Evolutionary conservation across 2,329 filamentous ascomycete genomes (phyloP), one percentile per base, ranked within the genome.

Genomic region (Xylaria sp.): DNA sequence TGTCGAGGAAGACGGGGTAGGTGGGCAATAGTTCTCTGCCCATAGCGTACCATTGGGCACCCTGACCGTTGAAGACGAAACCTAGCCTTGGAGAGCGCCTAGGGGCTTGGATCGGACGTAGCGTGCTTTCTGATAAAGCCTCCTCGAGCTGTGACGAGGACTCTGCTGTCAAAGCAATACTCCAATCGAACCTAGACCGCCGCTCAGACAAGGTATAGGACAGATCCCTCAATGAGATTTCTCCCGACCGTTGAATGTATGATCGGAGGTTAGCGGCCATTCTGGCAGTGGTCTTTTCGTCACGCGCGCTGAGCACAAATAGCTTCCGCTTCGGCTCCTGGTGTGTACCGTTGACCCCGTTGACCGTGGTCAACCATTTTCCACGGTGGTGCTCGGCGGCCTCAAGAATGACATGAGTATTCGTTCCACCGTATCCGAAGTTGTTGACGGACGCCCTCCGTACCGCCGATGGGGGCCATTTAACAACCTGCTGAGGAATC

Each of bases 21-120:
- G 7, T 12, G 7, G 6, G 35, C 14, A 67, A 33, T 7, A 73
- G 59, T 7, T 65, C 65, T 3, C 57, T 25, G 11, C 67, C 69
- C 71, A 70, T 73, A 2, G 28, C 54, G 6, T 37, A n/a, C 57
- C 68, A 71, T 25, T 73, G 67, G 19, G 67, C 58, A 21, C 61
- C 67, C 42, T 64, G 67, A 17, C 55, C 67, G 15, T 47, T 68
- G 46, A 61, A 68, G 1, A 61, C 62, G 47, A 58, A 68, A 12
- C 51, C 53, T 38, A 55, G 40, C 21, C 35, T n/a, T 12, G 15
- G 38, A n/a, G n/a, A n/a, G n/a, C n/a, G n/a, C n/a, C n/a, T n/a
- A n/a, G 6, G 15, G 19, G 19, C 4, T 23, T n/a, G 17, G 42
- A 23, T 31, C 42, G 43, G 12, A 15, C n/a, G 23, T 15, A 7